Base-by-base conservation (phyloP, 2,329 filamentous ascomycete species). In the Bipolaris oryzae region DNA sequence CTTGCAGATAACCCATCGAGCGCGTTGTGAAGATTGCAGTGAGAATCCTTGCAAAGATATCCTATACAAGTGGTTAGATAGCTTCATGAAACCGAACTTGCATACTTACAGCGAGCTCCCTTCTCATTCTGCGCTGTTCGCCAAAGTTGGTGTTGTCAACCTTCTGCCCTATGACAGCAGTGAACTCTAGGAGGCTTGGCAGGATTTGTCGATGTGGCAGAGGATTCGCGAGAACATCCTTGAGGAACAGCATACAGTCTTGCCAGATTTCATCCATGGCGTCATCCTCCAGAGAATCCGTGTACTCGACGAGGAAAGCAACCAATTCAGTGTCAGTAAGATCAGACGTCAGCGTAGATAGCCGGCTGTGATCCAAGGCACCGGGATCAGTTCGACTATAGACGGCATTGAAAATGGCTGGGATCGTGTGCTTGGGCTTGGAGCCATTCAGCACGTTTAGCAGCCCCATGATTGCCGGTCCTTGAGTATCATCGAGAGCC, bases 201-300 rank as follows among this genome's bases (percentile, higher is more conserved):
- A 99, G 78, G 7, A 93, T 94, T 71, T 97, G 93, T 53, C 95
- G 85, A 77, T 99, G 94, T 2, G 95, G 95, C 69, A 99, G 92
- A 1, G 95, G 96, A 70, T 99, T 99, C 21, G 89, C 87, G 25
- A 99, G 82, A 25, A 99, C 85, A 72, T 99, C 96, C 61, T 88
- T 89, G 58, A 98, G 77, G 75, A 99, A 99, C 0, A 89, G 86
- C 69, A 93, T 92, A 74, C 94, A 99, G 73, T 99, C 94, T 38
- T 88, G 84, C 95, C 95, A 99, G 46, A 99, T 96, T 76, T 99
- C 95, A 69, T 99, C 95, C 84, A 97, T 94, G 15, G 95, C 90
- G 79, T 99, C 95, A 69, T 99, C 95, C 70, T 99, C 95, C 11
- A 98, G 82, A 0, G 93, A 95, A 28, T 86, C 86, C 0, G 92